These are phyloP conservation scores for Dioszegia hungarica DNA, from an alignment of 768 basidiomycete species.

Conservation along the genomic window DNA sequence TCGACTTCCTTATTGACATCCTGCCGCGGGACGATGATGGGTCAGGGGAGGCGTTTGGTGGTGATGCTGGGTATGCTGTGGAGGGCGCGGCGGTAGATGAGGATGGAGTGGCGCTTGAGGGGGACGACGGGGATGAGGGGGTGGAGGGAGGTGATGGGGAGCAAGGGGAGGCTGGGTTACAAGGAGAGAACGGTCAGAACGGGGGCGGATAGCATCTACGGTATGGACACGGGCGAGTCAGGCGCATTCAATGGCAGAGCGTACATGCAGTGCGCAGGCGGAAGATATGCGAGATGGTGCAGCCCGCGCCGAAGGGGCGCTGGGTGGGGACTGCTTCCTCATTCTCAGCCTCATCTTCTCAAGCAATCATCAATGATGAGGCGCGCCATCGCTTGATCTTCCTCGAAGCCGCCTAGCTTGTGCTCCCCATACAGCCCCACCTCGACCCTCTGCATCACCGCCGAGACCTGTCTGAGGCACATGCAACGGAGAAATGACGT, in stretches of 20 bases:
- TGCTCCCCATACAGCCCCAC: too few species aligned
- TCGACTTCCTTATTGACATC: conserved; percentile 96
- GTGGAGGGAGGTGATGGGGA: background rate
- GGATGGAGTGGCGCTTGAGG: conserved; percentile 4
- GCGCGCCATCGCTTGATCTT: background rate
- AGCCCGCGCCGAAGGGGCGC: too few species aligned
- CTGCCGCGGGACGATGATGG: conserved; percentile 65
- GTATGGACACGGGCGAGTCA: too few species aligned
- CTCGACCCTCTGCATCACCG: background rate
- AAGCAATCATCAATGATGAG: too few species aligned
- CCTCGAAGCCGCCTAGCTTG: too few species aligned
- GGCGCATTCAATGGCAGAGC: too few species aligned
- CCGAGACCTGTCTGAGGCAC: background rate
- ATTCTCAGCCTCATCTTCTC: too few species aligned
- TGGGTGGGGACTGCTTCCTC: too few species aligned
- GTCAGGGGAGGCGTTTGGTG: background rate
- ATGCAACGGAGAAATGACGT: background rate
- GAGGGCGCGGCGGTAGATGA: conserved; percentile 8
- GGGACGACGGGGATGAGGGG: background rate
- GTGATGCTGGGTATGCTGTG: conserved; percentile 2
- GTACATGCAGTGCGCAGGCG: too few species aligned
- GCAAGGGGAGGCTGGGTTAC: background rate
- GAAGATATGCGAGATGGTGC: too few species aligned
- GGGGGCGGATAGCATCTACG: too few species aligned
- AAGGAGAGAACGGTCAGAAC: background rate